A percentile compares a stretch with the other conserved stretches of the same genome.
Conservation (phyloP, 805 yeast species). For the Ogataea degrootiae region DNA sequence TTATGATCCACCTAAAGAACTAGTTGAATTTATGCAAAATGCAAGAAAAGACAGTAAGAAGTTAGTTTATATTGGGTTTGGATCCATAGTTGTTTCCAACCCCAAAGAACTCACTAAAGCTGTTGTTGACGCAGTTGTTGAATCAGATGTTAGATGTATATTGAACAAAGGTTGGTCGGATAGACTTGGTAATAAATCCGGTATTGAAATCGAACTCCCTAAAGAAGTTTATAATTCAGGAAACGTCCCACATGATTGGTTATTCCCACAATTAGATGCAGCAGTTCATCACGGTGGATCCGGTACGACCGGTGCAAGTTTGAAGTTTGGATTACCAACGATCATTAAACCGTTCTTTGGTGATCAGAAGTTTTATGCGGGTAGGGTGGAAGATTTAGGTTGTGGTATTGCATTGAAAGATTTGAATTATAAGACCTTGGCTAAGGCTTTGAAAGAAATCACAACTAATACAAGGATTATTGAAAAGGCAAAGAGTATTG, state of each 20-base stretch:
- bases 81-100: conserved; percentile 86
- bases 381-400: conserved; percentile 82
- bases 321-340: conserved; percentile 84
- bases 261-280: conserved; percentile 83
- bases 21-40: conserved; percentile 52
- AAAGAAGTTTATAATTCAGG: conserved; percentile 65
- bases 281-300: conserved; percentile 98
- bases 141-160: conserved; percentile 81
- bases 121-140: conserved; percentile 69
- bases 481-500: conserved; percentile 60
- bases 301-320: conserved; percentile 91
- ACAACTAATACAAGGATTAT: conserved; percentile 62
- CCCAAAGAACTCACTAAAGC: conserved; percentile 75
- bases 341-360: conserved; percentile 94
- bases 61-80: conserved; percentile 90
- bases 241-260: conserved; percentile 88
- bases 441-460: conserved; percentile 65
- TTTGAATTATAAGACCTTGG: conserved; percentile 56
- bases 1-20: conserved; percentile 56
- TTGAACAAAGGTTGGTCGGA: conserved; percentile 95
- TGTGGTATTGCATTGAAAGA: conserved; percentile 71
- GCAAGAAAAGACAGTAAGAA: conserved; percentile 63
- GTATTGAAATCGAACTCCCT: conserved; percentile 51
- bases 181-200: conserved; percentile 41
- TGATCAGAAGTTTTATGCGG: conserved; percentile 90